Base-by-base conservation (phyloP, 768 basidiomycete genomes). In the Suillus spraguei region DNA sequence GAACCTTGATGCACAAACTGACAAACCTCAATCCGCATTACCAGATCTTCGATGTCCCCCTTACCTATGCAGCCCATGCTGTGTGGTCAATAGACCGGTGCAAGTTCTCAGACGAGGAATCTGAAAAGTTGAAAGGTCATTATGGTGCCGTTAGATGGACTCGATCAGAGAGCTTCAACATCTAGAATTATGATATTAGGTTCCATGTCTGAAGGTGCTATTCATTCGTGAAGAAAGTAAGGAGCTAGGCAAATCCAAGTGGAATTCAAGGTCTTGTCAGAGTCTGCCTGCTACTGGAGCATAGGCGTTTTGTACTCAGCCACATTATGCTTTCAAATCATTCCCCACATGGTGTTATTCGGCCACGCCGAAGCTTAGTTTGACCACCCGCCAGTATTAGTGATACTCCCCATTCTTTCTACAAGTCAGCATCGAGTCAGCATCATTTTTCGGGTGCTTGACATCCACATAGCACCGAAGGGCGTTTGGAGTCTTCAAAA, bases 91-190 rank as follows among this genome's bases (percentile, higher is more conserved):
- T 1, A 94, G 89, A 0, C 91, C 93, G 10, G 75, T 79, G 73
- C 92, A 96, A 59, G 78, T 70, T 10, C 82, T 80, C 58, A 97
- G 79, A 2, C 90, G 85, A 1, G 94, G 91, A 39, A 97, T 82
- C 73, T 94, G 91, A 68, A 87, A 87, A 13, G 87, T 79, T 4
- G 79, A 68, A 8, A 97, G 73, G 75, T 95, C 92, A 3, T 75
- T 81, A 64, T 86, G 80, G 11, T 85, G 81, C 28, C 92, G 80
- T 52, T 83, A 79, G 5, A 87, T 73, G 3, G 79, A 79, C 5
- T 78, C 80, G 11, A 94, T 82, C 5, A 87, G 75, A 14, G 80
- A 70, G 2, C 80, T 60, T 87, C 85, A 13, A 83, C 78, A 61
- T 87, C 81, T 53, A 90, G 77, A 7, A 77, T 80, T 38, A 71